These are phyloP conservation scores for Beauveria medogensis DNA, from an alignment of 2,329 filamentous ascomycete species.

Conservation along the genomic window DNA sequence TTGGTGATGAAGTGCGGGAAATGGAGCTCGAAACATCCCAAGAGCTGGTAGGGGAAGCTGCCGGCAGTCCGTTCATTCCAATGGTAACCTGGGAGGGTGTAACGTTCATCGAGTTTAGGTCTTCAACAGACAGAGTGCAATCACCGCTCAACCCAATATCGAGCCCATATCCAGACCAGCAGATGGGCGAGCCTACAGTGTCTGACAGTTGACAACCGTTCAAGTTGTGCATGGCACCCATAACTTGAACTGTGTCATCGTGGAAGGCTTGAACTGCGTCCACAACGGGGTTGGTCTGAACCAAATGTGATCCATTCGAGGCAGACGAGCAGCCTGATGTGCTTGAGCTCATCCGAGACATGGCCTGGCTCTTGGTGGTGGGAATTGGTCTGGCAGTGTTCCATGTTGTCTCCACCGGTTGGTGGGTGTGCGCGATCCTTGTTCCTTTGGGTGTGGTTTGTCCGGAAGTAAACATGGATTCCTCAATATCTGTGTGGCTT, in stretches of 20 bases:
- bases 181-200: conserved; percentile 38
- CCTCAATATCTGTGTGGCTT: conserved; percentile 45
- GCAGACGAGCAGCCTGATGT: conserved; percentile 35
- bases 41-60: conserved; percentile 42
- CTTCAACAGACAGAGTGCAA: conserved; percentile 34
- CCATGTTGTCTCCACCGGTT: conserved; percentile 43
- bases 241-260: conserved; percentile 28
- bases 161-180: conserved; percentile 40
- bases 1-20: conserved; percentile 44
- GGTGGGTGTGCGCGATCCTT: conserved; percentile 33
- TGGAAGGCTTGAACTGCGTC: conserved; percentile 39
- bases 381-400: conserved; percentile 28
- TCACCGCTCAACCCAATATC: conserved; percentile 35
- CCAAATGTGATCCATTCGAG: conserved; percentile 42
- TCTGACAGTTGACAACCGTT: conserved; percentile 7
- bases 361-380: conserved; percentile 28
- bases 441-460: conserved; percentile 45
- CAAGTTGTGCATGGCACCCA: conserved; percentile 27
- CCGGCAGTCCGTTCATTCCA: conserved; percentile 42
- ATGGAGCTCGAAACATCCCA: conserved; percentile 46
- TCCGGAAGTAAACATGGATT: conserved; percentile 46
- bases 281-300: conserved; percentile 41
- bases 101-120: conserved; percentile 42
- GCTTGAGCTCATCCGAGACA: conserved; percentile 32
- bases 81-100: conserved; percentile 48